Percentiles rank a stretch among this genome's conserved stretches.
These are phyloP conservation scores for Clarireedia monteithiana DNA, from an alignment of 2,329 filamentous ascomycete genomes.

Conservation along the genomic window DNA sequence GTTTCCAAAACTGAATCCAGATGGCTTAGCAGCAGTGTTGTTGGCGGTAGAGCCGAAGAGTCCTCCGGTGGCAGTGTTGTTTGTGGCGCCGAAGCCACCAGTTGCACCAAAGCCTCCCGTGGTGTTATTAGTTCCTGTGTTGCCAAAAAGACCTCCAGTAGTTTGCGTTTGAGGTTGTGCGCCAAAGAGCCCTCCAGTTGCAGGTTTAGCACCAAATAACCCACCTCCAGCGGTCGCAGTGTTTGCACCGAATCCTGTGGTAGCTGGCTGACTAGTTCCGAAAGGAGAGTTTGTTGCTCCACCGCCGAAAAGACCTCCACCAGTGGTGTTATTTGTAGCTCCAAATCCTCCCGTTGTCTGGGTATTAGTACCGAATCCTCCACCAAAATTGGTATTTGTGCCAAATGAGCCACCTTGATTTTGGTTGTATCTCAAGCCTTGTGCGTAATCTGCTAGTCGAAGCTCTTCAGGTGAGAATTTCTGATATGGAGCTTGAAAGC, in stretches of 20 bases:
- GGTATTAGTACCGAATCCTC: constrained; percentile 28
- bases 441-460: constrained; percentile 77
- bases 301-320: constrained; percentile 34
- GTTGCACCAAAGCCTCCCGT: constrained; percentile 34
- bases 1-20: constrained; percentile 25
- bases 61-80: constrained; percentile 23
- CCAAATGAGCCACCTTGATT: constrained; percentile 77
- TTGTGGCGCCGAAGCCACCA: constrained; percentile 25
- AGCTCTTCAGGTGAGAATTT: constrained; percentile 89
- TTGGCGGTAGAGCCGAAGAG: constrained; percentile 28
- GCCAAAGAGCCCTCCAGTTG: constrained; percentile 36
- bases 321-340: constrained; percentile 23
- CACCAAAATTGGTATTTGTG: constrained; percentile 30
- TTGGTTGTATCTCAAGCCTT: constrained; percentile 79
- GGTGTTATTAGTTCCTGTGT: constrained; percentile 19
- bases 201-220: constrained; percentile 33
- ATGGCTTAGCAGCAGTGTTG: constrained; percentile 32
- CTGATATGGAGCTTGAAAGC: constrained; percentile 72
- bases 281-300: constrained; percentile 36
- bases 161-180: constrained; percentile 23
- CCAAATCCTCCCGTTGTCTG: constrained; percentile 22
- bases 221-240: constrained; percentile 27
- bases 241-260: constrained; percentile 41
- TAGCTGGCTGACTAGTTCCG: constrained; percentile 36
- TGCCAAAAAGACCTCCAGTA: constrained; percentile 20